These are phyloP conservation scores for Candida sojae DNA, from an alignment of 1,139 yeast species.

Conservation along the genomic window DNA sequence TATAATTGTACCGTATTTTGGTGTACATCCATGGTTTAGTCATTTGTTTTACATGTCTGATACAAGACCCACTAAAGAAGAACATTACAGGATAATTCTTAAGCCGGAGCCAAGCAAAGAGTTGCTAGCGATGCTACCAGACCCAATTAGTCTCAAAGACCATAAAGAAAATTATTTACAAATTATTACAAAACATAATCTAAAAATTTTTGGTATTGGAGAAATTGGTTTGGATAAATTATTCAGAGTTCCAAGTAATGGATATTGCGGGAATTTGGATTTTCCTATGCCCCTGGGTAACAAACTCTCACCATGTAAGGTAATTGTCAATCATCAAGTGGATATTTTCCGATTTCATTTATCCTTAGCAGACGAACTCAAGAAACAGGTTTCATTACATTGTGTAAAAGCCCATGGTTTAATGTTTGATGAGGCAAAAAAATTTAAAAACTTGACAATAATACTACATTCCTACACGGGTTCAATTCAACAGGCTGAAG, in stretches of 20 bases:
- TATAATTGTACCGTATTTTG: constrained; percentile 62
- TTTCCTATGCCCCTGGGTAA: constrained; percentile 13
- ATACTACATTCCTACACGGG: constrained; percentile 90
- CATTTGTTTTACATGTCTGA: constrained; percentile 52
- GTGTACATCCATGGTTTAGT: constrained; percentile 90
- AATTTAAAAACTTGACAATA: constrained; percentile 31
- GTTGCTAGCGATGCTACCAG: constrained; percentile 56
- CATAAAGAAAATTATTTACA: constrained; percentile 34
- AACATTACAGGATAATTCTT: constrained; percentile 60
- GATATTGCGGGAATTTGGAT: constrained; percentile 48
- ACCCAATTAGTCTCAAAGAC: constrained; percentile 49
- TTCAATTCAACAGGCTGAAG: constrained; percentile 60
- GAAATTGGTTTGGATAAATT: constrained; percentile 86
- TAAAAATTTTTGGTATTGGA: constrained; percentile 54
- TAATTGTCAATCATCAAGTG: constrained; percentile 65
- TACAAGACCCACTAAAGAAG: constrained; percentile 22
- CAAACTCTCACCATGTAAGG: constrained; percentile 48
- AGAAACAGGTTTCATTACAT: constrained; percentile 70
- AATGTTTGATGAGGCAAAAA: constrained; percentile 46
- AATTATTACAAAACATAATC: constrained; percentile 22
- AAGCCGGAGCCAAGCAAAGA: constrained; percentile 41
- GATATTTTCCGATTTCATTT: constrained; percentile 53
- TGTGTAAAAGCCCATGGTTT: constrained; percentile 79
- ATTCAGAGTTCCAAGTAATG: constrained; percentile 66
- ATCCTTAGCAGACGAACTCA: constrained; percentile 48